Evolutionary conservation across 805 yeast genomes (phyloP), one percentile per base, ranked within the genome.

Genomic region (Kurtzmaniella cleridarum): DNA sequence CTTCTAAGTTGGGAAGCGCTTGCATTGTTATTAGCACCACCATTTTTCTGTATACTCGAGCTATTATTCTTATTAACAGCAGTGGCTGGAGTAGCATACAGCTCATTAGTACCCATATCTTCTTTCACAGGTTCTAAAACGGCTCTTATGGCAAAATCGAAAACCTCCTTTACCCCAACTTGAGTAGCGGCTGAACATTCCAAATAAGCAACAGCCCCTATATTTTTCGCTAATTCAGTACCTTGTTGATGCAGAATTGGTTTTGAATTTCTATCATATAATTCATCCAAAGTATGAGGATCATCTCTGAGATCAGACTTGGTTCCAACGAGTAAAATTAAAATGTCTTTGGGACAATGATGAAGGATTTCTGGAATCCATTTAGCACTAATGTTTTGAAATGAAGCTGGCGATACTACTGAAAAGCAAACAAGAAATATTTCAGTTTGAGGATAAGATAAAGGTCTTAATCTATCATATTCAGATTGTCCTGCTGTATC

Each of bases 401-500:
- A 87, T 13, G 93, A 82, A 23, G 83, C 74, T 26, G 90, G 95
- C 51, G 80, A 84, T 32, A 84, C 82, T 5, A 89, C 79, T 5
- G 95, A 84, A 60, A 88, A 89, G 62, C 96, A 89, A 42, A 86
- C 76, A 38, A 89, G 63, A 55, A 89, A 89, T 27, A 89, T 84
- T 51, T 87, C 95, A 0, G 96, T 88, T 57, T 89, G 95, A 3
- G 96, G 95, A 54, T 89, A 89, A 7, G 93, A 83, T 44, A 89
- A 68, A 2, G 96, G 96, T 61, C 96, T 73, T 53, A 88, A 71
- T 44, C 95, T 72, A 59, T 89, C 96, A 59, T 88, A 88, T 57
- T 88, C 96, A 54, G 85, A 84, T 62, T 89, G 96, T 20, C 96
- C 96, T 3, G 96, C 96, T 12, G 96, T 89, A 75, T 89, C 96